Base-by-base conservation (phyloP, 805 yeast genomes). In the Suhomyces kilbournensis region DNA sequence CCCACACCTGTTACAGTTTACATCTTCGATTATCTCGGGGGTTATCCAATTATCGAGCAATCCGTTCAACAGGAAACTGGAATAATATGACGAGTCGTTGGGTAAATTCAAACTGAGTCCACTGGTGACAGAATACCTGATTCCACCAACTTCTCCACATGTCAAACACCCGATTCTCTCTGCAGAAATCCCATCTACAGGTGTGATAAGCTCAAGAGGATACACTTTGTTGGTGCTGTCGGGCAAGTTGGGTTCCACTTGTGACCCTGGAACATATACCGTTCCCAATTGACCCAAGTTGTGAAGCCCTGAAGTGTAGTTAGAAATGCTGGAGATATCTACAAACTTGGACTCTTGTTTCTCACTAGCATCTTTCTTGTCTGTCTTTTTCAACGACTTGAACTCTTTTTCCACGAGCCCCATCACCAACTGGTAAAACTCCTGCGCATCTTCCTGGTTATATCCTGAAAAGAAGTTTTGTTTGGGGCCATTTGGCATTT, bases 361-460 rank as follows among this genome's bases (percentile, higher is more conserved):
- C 9, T 52, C 51, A 34, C 19, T 7, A 4, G n/a, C n/a, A n/a
- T n/a, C n/a, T n/a, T 14, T 9, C 10, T 42, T 46, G 3, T 46
- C 30, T n/a, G 44, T 20, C 10, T 39, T 23, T 10, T 43, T 25
- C 25, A 60, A 53, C n/a, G 64, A 66, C 66, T 70, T 74, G 67
- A 66, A 71, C 50, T 85, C 88, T 40, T 73, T 73, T 62, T 88
- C 96, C 30, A 88, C 71, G 52, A 86, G 82, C 42, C 80, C 76
- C 77, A 88, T 75, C 2, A 88, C 79, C 48, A 85, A 78, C 66
- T 92, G 97, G 72, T 92, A 92, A 63, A 92, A 92, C 67, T 92
- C 98, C 69, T 92, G 97, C 0, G 97, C 97, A 71, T 92, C 98
- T 67, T 92, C 97, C 70, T 92, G 98, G 63, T 89, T 90, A 64